These are phyloP conservation scores for Pseudogymnoascus sp. DNA, from an alignment of 2,329 filamentous ascomycete species.

Conservation along the genomic window DNA sequence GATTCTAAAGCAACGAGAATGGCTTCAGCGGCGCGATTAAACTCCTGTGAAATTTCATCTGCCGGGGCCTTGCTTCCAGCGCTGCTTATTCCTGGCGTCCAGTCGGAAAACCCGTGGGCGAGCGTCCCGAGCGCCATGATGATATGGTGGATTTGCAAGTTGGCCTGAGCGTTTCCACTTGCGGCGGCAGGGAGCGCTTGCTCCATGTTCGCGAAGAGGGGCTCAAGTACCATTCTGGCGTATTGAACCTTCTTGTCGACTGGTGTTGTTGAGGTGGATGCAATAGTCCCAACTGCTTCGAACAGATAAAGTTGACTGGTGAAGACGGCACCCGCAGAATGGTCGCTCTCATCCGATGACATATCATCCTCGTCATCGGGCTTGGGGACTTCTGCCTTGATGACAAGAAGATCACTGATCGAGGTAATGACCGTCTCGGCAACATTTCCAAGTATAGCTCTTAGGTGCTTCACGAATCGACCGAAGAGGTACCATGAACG, in stretches of 20 bases:
- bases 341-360: slow-evolving; percentile 87
- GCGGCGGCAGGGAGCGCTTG: slow-evolving; percentile 68
- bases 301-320: slow-evolving; percentile 88
- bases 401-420: slow-evolving; percentile 76
- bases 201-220: slow-evolving; percentile 84
- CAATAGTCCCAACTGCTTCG: slow-evolving; percentile 87
- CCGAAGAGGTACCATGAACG: slow-evolving; percentile 97
- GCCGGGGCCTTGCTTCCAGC: slow-evolving; percentile 36
- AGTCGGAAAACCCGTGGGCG: slow-evolving; percentile 87
- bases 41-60: slow-evolving; percentile 71
- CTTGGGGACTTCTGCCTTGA: slow-evolving; percentile 79
- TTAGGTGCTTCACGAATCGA: slow-evolving; percentile 80
- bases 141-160: slow-evolving; percentile 88
- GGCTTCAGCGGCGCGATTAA: slow-evolving; percentile 76
- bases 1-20: slow-evolving; percentile 82
- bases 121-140: slow-evolving; percentile 93
- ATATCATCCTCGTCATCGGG: slow-evolving; percentile 75
- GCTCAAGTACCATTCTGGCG: slow-evolving; percentile 78
- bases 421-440: slow-evolving; percentile 88
- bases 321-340: slow-evolving; percentile 84
- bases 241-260: slow-evolving; percentile 81
- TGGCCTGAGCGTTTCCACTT: slow-evolving; percentile 69
- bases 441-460: slow-evolving; percentile 75
- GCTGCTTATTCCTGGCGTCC: slow-evolving; percentile 54
- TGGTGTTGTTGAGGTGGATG: slow-evolving; percentile 69